phyloP scores from a whole-genome alignment of 1,284 basidiomycete species.

The Leccinum griseonigrum region DNA sequence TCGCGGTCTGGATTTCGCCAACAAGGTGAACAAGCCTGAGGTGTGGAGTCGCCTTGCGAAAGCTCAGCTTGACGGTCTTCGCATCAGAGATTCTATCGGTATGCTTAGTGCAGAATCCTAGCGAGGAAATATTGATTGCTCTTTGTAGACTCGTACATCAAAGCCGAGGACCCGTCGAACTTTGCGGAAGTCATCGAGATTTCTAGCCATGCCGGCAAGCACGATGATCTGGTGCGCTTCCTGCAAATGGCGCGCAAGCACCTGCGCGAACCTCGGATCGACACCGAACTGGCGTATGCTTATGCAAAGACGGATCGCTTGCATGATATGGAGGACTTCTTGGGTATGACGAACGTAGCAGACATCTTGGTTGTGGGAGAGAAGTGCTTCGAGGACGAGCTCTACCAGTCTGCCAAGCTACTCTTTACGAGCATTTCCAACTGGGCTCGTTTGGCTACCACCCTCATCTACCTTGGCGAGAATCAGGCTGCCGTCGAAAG shows the following conservation, averaged over 20 bases:
- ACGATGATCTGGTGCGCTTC: conserved; percentile 97
- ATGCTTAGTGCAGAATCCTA: conserved; percentile 18
- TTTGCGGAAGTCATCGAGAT: conserved; percentile 98
- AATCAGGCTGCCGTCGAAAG: conserved; percentile 99
- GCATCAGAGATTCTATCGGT: conserved; percentile 98
- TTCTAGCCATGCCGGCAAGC: conserved; percentile 92
- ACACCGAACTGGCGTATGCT: conserved; percentile 95
- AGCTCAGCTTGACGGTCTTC: conserved; percentile 98
- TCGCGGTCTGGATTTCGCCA: conserved; percentile 94
- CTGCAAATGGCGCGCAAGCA: conserved; percentile 99
- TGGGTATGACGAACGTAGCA: conserved; percentile 98
- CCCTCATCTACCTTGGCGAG: conserved; percentile 97
- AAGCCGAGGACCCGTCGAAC: conserved; percentile 96
- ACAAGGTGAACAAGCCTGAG: conserved; percentile 95
- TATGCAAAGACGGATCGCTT: conserved; percentile 97
- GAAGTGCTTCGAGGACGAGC: conserved; percentile 98
- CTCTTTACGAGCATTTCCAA: conserved; percentile 97
- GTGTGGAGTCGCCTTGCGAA: conserved; percentile 98
- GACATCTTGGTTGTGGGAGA: conserved; percentile 96
- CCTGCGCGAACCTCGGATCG: conserved; percentile 95
- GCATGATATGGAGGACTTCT: conserved; percentile 99
- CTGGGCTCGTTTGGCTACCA: conserved; percentile 97
- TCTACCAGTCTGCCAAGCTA: conserved; percentile 96
- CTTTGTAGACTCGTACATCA: conserved; percentile 91
- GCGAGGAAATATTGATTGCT: conserved; percentile 9